phyloP scores from a whole-genome alignment of 116 monocot genomes.

The Papilionanthe hybrid region DNA sequence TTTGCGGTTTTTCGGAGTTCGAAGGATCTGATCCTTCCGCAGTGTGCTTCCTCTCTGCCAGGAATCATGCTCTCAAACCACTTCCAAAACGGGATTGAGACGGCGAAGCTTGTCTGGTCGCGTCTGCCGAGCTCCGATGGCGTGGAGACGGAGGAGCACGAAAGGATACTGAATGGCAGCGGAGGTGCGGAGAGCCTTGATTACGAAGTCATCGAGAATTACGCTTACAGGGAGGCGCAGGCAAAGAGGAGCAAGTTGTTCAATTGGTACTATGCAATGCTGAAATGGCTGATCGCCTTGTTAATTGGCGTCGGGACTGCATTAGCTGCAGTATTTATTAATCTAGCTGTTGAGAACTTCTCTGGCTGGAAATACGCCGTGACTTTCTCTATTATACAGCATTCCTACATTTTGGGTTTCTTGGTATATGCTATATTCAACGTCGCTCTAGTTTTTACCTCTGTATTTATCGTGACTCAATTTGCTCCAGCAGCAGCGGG shows the following conservation, averaged over 20 bases:
- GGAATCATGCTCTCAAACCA: slow-evolving; percentile 46
- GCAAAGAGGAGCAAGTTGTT: slow-evolving; percentile 79
- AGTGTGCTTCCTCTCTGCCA: background rate
- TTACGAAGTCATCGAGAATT: slow-evolving; percentile 95
- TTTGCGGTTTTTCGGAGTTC: background rate
- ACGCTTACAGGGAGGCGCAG: slow-evolving; percentile 91
- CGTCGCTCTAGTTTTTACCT: slow-evolving; percentile 80
- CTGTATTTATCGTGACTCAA: slow-evolving; percentile 80
- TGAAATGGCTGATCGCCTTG: slow-evolving; percentile 89
- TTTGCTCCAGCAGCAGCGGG: slow-evolving; percentile 99
- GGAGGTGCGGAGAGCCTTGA: slow-evolving; percentile 79
- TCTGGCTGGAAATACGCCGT: slow-evolving; percentile 96
- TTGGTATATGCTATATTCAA: slow-evolving; percentile 81
- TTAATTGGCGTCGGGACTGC: slow-evolving; percentile 92
- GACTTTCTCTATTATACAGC: slow-evolving; percentile 88
- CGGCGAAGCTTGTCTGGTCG: slow-evolving; percentile 76
- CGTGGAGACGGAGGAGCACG: slow-evolving; percentile 28
- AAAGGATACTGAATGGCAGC: slow-evolving; percentile 16
- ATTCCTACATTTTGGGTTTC: slow-evolving; percentile 89
- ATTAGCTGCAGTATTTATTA: slow-evolving; percentile 91
- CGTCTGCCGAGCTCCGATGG: slow-evolving; percentile 72
- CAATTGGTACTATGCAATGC: slow-evolving; percentile 66
- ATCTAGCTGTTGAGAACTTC: slow-evolving; percentile 97
- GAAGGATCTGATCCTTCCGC: background rate
- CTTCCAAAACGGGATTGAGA: slow-evolving; percentile 75